Percentiles rank a stretch among this genome's conserved stretches.
These are phyloP conservation scores for Yarrowia sp. DNA, from an alignment of 805 yeast genomes.

Conservation along the genomic window DNA sequence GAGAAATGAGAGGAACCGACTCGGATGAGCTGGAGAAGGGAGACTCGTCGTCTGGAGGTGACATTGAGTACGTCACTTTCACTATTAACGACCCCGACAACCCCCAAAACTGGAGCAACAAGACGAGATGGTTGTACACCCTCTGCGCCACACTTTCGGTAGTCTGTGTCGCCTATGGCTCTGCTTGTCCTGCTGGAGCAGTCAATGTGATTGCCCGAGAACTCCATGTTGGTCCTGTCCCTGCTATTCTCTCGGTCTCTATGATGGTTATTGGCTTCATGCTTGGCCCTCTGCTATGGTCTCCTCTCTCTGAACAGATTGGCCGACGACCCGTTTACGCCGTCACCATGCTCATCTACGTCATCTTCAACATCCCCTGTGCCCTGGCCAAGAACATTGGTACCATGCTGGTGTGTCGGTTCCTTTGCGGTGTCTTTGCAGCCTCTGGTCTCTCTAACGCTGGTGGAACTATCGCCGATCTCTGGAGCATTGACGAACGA, in stretches of 20 bases:
- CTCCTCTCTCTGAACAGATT: slow-evolving; percentile 79
- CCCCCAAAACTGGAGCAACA: slow-evolving; percentile 77
- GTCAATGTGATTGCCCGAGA: slow-evolving; percentile 61
- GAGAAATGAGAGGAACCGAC: slow-evolving; percentile 3
- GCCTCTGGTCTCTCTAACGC: slow-evolving; percentile 80
- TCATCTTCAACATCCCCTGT: slow-evolving; percentile 80
- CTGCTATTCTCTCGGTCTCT: slow-evolving; percentile 74
- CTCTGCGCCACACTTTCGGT: slow-evolving; percentile 65
- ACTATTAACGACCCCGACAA: slow-evolving; percentile 76
- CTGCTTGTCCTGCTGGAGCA: slow-evolving; percentile 87
- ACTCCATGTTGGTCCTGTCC: slow-evolving; percentile 70
- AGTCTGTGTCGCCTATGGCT: slow-evolving; percentile 88
- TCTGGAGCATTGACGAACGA: slow-evolving; percentile 76
- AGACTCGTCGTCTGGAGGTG: slow-evolving; percentile 44
- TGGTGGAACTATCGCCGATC: slow-evolving; percentile 88
- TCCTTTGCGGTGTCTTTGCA: slow-evolving; percentile 81
- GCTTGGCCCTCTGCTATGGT: slow-evolving; percentile 84
- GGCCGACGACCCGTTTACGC: slow-evolving; percentile 85
- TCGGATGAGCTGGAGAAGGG: slow-evolving; percentile 36
- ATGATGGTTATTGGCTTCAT: slow-evolving; percentile 87
- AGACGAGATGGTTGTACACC: slow-evolving; percentile 48
- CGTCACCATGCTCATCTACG: slow-evolving; percentile 68
- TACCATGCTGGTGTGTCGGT: slow-evolving; percentile 74
- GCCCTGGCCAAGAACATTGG: slow-evolving; percentile 82
- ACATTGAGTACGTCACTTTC: slow-evolving; percentile 77